Evolutionary conservation across 2,329 filamentous ascomycete genomes (phyloP).

Genomic region (Penicillium sp.): DNA sequence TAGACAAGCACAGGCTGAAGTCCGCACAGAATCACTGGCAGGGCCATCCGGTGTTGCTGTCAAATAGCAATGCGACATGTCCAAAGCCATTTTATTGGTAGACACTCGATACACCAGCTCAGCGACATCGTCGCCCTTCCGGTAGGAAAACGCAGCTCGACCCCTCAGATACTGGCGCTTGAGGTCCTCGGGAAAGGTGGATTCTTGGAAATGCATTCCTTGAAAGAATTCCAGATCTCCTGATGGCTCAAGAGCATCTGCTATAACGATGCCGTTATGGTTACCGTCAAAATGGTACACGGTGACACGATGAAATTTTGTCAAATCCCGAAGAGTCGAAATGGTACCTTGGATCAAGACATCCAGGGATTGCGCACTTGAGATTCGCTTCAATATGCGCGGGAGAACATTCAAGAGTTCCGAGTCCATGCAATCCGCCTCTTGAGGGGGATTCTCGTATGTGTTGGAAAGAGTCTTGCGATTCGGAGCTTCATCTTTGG

Average conservation of each 20-base stretch:
- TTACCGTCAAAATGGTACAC: constrained; percentile 81
- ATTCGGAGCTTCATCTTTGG: not conserved
- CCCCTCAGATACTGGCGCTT: constrained; percentile 82
- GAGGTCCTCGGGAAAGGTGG: constrained; percentile 81
- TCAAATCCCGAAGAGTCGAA: constrained; percentile 79
- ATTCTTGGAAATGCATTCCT: constrained; percentile 80
- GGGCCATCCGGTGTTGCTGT: constrained; percentile 82
- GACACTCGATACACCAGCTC: constrained; percentile 74
- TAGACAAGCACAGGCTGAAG: constrained; percentile 66
- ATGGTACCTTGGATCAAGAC: constrained; percentile 76
- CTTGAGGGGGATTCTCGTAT: constrained; percentile 50
- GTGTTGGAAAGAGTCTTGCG: not conserved
- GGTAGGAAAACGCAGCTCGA: constrained; percentile 80
- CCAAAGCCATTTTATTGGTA: constrained; percentile 71
- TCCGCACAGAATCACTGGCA: constrained; percentile 73
- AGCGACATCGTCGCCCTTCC: constrained; percentile 72
- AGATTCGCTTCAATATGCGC: constrained; percentile 81
- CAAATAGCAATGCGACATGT: constrained; percentile 80
- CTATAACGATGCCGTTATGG: constrained; percentile 85
- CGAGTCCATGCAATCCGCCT: constrained; percentile 4
- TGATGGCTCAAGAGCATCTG: constrained; percentile 75
- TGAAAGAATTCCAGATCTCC: constrained; percentile 78
- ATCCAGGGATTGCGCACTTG: constrained; percentile 69
- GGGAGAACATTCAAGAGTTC: constrained; percentile 89
- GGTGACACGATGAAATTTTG: constrained; percentile 86